Conservation (phyloP, 495 filamentous ascomycete species). For the Hypoxylon fuscum region DNA sequence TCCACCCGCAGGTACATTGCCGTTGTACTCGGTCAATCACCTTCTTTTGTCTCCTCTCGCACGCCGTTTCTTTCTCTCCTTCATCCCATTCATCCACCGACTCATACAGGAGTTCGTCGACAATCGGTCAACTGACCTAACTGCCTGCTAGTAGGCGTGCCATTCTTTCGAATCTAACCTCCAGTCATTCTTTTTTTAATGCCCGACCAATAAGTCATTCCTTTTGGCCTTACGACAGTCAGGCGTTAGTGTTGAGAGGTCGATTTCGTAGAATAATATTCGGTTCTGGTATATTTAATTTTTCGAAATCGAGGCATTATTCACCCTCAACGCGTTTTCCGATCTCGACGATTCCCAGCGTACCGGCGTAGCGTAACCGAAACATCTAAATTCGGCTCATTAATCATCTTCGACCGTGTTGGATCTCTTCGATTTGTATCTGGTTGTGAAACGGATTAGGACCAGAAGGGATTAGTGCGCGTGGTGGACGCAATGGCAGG, state of each 20-base stretch:
- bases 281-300: constrained; percentile 23
- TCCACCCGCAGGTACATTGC: constrained; percentile 22
- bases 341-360: constrained; percentile 19
- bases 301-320: constrained; percentile 24
- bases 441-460: neutral
- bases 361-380: constrained; percentile 4
- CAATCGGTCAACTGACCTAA: constrained; percentile 41
- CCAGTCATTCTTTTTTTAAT: constrained; percentile 48
- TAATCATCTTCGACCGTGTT: neutral
- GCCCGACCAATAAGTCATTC: constrained; percentile 41
- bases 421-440: neutral
- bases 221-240: constrained; percentile 25
- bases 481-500: constrained; percentile 25
- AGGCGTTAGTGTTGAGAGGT: constrained; percentile 34
- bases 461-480: constrained; percentile 16
- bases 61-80: constrained; percentile 47
- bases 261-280: constrained; percentile 34
- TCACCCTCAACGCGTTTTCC: constrained; percentile 11
- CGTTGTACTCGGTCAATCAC: constrained; percentile 37
- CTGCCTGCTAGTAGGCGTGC: constrained; percentile 58
- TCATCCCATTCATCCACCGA: constrained; percentile 45
- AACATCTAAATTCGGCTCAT: neutral
- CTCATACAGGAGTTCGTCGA: constrained; percentile 43
- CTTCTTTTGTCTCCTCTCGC: constrained; percentile 40
- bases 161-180: constrained; percentile 55